Evolutionary conservation across 2,329 filamentous ascomycete genomes (phyloP), one percentile per base, ranked within the genome.

Genomic region (Parastagonospora nodorum): DNA sequence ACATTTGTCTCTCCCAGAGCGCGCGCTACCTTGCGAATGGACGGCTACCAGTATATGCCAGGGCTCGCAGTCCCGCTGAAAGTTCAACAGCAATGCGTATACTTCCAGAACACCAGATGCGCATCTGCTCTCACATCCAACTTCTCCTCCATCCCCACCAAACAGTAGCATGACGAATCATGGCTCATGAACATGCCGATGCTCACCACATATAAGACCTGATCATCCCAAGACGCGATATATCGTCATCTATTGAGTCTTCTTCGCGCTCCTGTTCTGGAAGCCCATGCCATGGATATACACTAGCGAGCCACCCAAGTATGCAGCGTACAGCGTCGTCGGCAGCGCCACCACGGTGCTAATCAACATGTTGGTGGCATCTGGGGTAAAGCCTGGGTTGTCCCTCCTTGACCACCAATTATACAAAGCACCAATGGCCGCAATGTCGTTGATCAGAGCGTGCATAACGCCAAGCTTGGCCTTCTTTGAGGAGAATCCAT

Each of bases 281-380:
- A 79, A 71, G 1, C 77, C 78, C 60, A 80, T 75, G 0, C 78
- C 78, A 51, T 76, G 75, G 28, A 74, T 66, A 57, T 80, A 80
- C 5, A 77, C 75, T 53, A 80, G 52, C 8, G 61, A 63, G 0
- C 76, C 77, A 2, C 78, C 78, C 4, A 79, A 64, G 50, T 75
- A 76, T 10, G 76, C 76, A 2, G 68, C 69, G 50, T 75, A 74
- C 35, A 77, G 48, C 4, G 73, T 68, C 33, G 72, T 52, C 2
- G 68, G 68, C 2, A 68, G 57, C 5, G 71, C 68, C 12, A 77
- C 51, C 11, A 71, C 45, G 15, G 65, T 63, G 55, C 75, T 76
- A 1, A 76, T 55, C 12, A 71, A 35, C 1, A 78, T 64, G 53
- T 77, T 76, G 41, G 65, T 68, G 5, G 51, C 57, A 11, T 55